Evolutionary conservation across 148 eudicot genomes (phyloP).

Genomic region (Chenopodium berlandieri): DNA sequence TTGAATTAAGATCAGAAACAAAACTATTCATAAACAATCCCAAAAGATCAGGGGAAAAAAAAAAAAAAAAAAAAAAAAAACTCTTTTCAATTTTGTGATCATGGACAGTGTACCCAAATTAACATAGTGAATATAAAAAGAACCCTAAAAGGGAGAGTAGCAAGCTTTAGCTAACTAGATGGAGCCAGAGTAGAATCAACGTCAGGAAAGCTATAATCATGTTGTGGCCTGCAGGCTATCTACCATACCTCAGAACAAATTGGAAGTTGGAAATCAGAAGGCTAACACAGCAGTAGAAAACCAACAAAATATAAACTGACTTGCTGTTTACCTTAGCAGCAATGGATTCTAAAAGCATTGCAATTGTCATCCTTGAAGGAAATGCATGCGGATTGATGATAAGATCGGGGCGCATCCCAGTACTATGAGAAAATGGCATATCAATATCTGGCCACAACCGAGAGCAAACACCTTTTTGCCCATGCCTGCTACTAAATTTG

Average conservation of each 20-base stretch:
- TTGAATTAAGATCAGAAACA: not conserved
- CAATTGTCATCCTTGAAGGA: conserved; percentile 98
- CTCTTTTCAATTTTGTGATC: not conserved
- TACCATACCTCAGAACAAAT: not conserved
- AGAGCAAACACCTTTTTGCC: conserved; percentile 98
- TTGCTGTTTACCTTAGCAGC: conserved; percentile 78
- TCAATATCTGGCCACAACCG: conserved; percentile 86
- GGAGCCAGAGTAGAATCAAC: not conserved
- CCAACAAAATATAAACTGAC: conserved; percentile 6
- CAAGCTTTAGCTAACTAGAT: not conserved
- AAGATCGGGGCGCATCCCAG: conserved; percentile 98
- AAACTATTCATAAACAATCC: not conserved
- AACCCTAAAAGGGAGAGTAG: not conserved
- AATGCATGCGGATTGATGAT: conserved; percentile 98
- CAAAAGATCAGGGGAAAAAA: not conserved
- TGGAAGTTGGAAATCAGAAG: not conserved
- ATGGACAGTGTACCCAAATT: not conserved
- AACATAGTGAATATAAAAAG: not conserved
- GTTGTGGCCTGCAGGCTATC: not conserved
- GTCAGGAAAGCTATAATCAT: not conserved
- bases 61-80: not conserved
- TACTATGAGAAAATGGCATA: conserved; percentile 89
- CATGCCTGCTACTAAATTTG: conserved; percentile 98
- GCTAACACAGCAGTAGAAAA: conserved; percentile 72
- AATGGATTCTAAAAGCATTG: conserved; percentile 94